Conservation (phyloP, 1,284 basidiomycete genomes). For the Rugiboletus extremiorientalis region DNA sequence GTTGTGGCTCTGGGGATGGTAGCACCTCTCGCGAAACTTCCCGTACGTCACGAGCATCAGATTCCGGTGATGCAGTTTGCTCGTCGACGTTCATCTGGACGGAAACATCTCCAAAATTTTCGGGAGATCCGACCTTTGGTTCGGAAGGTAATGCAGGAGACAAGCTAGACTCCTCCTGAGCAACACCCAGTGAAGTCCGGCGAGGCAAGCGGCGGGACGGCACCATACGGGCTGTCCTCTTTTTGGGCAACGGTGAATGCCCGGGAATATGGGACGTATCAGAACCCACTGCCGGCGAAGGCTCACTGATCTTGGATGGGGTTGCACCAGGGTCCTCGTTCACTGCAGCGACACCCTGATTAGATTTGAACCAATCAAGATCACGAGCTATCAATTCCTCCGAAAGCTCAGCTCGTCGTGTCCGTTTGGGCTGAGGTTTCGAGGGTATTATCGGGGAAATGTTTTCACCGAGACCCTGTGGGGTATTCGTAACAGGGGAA, state of each 20-base stretch:
- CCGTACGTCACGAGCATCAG: background rate
- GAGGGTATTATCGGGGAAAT: background rate
- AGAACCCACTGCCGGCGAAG: background rate
- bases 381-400: slow-evolving; percentile 31
- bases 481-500: background rate
- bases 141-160: background rate
- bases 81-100: slow-evolving; percentile 7
- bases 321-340: background rate
- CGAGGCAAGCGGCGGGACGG: slow-evolving; percentile 26
- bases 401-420: slow-evolving; percentile 21
- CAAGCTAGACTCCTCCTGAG: background rate
- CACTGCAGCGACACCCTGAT: background rate
- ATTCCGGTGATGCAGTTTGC: background rate
- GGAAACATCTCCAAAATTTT: background rate
- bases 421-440: slow-evolving; percentile 31
- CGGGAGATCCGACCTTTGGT: background rate
- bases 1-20: background rate
- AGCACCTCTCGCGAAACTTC: background rate
- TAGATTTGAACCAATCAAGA: slow-evolving; percentile 31
- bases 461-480: background rate
- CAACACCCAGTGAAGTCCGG: slow-evolving; percentile 6
- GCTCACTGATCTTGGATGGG: background rate
- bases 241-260: slow-evolving; percentile 8
- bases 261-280: background rate
- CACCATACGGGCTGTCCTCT: slow-evolving; percentile 29